phyloP scores from a whole-genome alignment of 1,284 basidiomycete genomes.

The Cystobasidiaceae sp. region DNA sequence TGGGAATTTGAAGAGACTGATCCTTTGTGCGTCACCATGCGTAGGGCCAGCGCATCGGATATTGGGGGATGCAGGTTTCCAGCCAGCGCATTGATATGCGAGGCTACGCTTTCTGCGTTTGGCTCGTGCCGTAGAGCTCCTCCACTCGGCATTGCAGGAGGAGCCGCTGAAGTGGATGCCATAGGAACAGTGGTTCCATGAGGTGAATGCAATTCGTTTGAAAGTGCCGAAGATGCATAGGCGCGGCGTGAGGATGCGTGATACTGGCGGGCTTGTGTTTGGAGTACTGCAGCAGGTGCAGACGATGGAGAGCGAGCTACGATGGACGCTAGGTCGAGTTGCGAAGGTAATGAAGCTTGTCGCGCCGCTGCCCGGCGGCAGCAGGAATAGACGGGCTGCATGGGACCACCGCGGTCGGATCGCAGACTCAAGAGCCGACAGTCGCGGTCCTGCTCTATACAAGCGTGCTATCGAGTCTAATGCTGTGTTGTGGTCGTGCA shows the following conservation, averaged over 20 bases:
- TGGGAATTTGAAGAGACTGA: conserved; percentile 6
- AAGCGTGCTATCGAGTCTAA: too few species aligned
- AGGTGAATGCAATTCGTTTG: background rate
- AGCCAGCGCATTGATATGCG: conserved; percentile 25
- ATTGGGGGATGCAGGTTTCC: conserved; percentile 27
- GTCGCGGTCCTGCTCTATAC: background rate
- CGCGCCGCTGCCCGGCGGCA: background rate
- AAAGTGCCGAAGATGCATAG: background rate
- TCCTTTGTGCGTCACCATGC: conserved; percentile 32
- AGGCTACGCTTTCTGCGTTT: conserved; percentile 3
- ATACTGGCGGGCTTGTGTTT: too few species aligned
- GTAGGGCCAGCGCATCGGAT: conserved; percentile 13
- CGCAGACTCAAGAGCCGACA: too few species aligned
- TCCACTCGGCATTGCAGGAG: background rate
- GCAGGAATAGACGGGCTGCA: conserved; percentile 9
- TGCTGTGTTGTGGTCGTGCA: too few species aligned
- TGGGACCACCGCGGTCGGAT: too few species aligned
- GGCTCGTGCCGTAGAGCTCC: conserved; percentile 1
- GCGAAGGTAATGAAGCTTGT: background rate
- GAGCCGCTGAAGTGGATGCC: too few species aligned
- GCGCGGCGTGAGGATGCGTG: background rate
- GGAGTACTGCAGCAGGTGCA: too few species aligned
- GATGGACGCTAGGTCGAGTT: background rate
- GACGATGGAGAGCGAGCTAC: too few species aligned
- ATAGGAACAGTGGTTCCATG: too few species aligned